Percentiles rank a stretch among this genome's conserved stretches.
phyloP scores from a whole-genome alignment of 192 early-diverging fungal species.

The Backusella tuberculispora region DNA sequence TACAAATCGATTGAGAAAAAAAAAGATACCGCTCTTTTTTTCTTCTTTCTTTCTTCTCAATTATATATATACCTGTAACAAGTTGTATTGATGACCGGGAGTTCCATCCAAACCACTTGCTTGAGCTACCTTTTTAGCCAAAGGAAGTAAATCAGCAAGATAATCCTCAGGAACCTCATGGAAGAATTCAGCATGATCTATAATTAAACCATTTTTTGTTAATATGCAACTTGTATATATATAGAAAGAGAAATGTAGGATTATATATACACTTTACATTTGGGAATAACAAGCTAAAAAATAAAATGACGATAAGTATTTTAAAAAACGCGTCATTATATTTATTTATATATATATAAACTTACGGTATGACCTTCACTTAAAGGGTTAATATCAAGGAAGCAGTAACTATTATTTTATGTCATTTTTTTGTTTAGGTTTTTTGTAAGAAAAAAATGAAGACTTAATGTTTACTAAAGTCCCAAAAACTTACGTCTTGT shows the following conservation, averaged over 20 bases:
- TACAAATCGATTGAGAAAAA: no score
- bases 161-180: constrained; percentile 88
- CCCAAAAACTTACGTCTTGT: constrained; percentile 52
- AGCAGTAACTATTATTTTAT: constrained; percentile 59
- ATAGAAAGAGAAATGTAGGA: background rate
- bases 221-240: background rate
- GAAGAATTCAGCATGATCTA: constrained; percentile 87
- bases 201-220: constrained; percentile 7
- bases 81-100: constrained; percentile 71
- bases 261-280: constrained; percentile 49
- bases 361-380: constrained; percentile 73
- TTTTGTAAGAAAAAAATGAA: constrained; percentile 1
- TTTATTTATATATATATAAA: background rate
- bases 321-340: constrained; percentile 1
- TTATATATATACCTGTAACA: constrained; percentile 78
- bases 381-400: constrained; percentile 82
- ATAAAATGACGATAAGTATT: background rate
- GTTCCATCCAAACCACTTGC: constrained; percentile 67
- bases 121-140: constrained; percentile 87
- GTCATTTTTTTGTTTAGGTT: background rate
- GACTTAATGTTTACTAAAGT: background rate
- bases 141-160: constrained; percentile 81
- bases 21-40: background rate
- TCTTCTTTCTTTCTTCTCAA: background rate
- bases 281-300: constrained; percentile 69